A percentile compares a stretch with the other conserved stretches of the same genome.
Conservation (phyloP, 2,329 filamentous ascomycete genomes). For the Hypocrella siamensis region DNA sequence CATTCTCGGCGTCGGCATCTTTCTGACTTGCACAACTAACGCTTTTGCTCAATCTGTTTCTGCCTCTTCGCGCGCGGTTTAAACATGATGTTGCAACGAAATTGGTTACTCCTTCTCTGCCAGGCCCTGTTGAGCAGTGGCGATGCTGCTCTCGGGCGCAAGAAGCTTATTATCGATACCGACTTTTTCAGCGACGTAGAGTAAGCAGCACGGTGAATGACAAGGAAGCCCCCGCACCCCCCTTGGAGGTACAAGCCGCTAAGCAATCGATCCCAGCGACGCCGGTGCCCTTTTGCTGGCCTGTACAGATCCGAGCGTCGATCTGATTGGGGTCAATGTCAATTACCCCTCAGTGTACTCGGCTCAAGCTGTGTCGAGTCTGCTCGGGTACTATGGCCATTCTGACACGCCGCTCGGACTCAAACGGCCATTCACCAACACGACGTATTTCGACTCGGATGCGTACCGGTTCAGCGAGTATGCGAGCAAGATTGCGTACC, state of each 20-base stretch:
- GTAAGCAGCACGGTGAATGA: slow-evolving; percentile 18
- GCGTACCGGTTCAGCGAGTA: slow-evolving; percentile 25
- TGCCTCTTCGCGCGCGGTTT: too few relatives aligned
- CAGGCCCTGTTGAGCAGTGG: background rate
- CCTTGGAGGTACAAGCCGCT: background rate
- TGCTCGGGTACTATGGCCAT: slow-evolving; percentile 24
- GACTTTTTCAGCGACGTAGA: slow-evolving; percentile 31
- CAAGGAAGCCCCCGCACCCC: too few relatives aligned
- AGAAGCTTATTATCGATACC: slow-evolving; percentile 25
- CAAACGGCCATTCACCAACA: slow-evolving; percentile 21
- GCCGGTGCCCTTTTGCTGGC: slow-evolving; percentile 25
- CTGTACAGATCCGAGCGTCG: slow-evolving; percentile 17
- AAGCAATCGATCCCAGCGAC: slow-evolving; percentile 14
- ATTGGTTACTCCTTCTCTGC: background rate
- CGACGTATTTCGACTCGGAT: slow-evolving; percentile 26
- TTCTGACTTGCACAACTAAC: too few relatives aligned
- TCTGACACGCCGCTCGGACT: slow-evolving; percentile 20
- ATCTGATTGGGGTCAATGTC: slow-evolving; percentile 25
- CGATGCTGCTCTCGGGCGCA: too few relatives aligned
- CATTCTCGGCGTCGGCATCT: too few relatives aligned
- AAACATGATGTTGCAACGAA: too few relatives aligned
- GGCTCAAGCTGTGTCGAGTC: slow-evolving; percentile 22
- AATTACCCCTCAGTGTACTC: slow-evolving; percentile 26
- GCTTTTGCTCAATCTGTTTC: too few relatives aligned
- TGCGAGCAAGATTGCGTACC: slow-evolving; percentile 27